Evolutionary conservation across 2,329 filamentous ascomycete genomes (phyloP).

Genomic region (Fusarium dimerum): DNA sequence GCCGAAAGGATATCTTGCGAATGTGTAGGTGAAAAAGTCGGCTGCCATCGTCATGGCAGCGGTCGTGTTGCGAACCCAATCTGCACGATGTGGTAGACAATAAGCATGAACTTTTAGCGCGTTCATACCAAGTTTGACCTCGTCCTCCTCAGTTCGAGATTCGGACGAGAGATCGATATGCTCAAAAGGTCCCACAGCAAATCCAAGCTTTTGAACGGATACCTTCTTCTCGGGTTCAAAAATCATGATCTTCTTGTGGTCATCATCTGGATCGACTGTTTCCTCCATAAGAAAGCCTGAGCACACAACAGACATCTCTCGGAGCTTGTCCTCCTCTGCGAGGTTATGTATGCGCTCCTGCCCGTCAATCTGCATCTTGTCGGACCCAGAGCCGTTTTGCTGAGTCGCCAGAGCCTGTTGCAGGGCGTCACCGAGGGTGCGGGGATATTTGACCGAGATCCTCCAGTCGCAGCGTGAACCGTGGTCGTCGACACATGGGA

Average conservation of each 20-base stretch:
- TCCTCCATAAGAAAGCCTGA: slow-evolving; percentile 89
- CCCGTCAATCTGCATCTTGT: slow-evolving; percentile 43
- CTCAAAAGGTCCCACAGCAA: slow-evolving; percentile 93
- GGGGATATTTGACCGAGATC: slow-evolving; percentile 81
- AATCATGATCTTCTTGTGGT: slow-evolving; percentile 82
- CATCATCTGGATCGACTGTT: slow-evolving; percentile 71
- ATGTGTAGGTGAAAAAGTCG: slow-evolving; percentile 88
- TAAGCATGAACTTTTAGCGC: slow-evolving; percentile 89
- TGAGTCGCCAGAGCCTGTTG: slow-evolving; percentile 49
- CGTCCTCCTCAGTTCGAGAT: slow-evolving; percentile 86
- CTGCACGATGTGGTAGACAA: slow-evolving; percentile 79
- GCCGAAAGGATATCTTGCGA: slow-evolving; percentile 86
- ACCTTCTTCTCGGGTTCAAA: slow-evolving; percentile 77
- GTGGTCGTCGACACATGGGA: slow-evolving; percentile 89
- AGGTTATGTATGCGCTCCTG: slow-evolving; percentile 46
- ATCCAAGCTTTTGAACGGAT: slow-evolving; percentile 86
- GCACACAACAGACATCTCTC: slow-evolving; percentile 89
- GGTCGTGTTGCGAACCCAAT: slow-evolving; percentile 85
- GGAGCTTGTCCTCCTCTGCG: slow-evolving; percentile 77
- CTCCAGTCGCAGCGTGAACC: slow-evolving; percentile 83
- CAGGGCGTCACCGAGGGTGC: slow-evolving; percentile 79
- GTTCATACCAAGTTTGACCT: slow-evolving; percentile 85
- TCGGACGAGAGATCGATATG: slow-evolving; percentile 83
- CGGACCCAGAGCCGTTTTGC: slow-evolving; percentile 35
- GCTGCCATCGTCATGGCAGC: slow-evolving; percentile 81